A percentile compares a stretch with the other conserved stretches of the same genome.
Evolutionary conservation across 78 protist genomes (phyloP).

Genomic region (Planoprotostelium fungivorum): DNA sequence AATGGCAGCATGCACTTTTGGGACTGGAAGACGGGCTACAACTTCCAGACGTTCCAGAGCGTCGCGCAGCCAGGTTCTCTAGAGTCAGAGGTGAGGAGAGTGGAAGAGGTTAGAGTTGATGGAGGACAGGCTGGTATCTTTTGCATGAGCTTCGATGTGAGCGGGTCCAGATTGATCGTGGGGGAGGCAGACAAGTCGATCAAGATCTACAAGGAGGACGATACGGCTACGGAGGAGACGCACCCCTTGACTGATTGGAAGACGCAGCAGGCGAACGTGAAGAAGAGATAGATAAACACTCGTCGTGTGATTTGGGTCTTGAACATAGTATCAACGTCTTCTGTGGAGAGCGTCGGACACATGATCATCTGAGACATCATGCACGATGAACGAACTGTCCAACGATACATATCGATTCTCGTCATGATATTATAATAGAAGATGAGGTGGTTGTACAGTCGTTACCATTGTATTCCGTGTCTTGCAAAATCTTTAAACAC

Average conservation of each 20-base stretch:
- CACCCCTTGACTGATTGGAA: slow-evolving; percentile 19
- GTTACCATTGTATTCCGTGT: neutral
- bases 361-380: too few species aligned
- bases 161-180: slow-evolving; percentile 92
- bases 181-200: slow-evolving; percentile 97
- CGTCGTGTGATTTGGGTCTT: too few species aligned
- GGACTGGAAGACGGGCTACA: slow-evolving; percentile 94
- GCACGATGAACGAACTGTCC: too few species aligned
- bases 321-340: too few species aligned
- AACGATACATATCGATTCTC: too few species aligned
- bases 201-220: slow-evolving; percentile 83
- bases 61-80: slow-evolving; percentile 86
- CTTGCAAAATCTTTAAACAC: neutral
- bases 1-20: slow-evolving; percentile 88
- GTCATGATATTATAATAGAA: too few species aligned
- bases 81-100: slow-evolving; percentile 25
- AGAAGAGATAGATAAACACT: too few species aligned
- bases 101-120: slow-evolving; percentile 34
- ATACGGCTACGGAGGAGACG: slow-evolving; percentile 36
- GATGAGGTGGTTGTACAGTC: too few species aligned
- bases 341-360: too few species aligned
- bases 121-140: slow-evolving; percentile 83
- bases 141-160: slow-evolving; percentile 78
- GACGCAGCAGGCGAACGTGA: neutral
- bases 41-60: slow-evolving; percentile 79